These are phyloP conservation scores for Phytophthora rubi DNA, from an alignment of 352 stramenopile genomes.

Conservation along the genomic window DNA sequence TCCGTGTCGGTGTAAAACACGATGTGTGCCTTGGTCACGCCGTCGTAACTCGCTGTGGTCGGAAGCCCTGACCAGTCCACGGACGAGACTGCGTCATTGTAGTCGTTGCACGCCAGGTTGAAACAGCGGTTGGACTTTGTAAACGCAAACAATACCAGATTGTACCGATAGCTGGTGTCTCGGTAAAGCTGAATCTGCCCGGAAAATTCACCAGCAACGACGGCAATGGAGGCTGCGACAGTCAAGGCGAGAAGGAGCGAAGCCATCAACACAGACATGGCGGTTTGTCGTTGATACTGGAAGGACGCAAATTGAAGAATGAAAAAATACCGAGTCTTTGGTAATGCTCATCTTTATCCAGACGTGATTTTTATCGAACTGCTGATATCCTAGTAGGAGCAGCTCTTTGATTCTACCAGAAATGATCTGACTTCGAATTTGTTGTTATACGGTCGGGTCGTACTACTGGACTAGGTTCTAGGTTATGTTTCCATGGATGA, in stretches of 20 bases:
- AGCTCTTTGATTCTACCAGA: not conserved
- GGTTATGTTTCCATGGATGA: not conserved
- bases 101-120: constrained; percentile 18
- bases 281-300: not conserved
- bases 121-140: constrained; percentile 25
- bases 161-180: constrained; percentile 19
- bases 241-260: not conserved
- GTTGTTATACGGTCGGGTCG: not conserved
- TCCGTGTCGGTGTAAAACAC: constrained; percentile 19
- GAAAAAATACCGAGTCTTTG: not conserved
- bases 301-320: constrained; percentile 1
- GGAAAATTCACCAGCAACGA: constrained; percentile 1
- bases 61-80: constrained; percentile 28
- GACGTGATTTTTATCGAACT: not conserved
- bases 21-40: constrained; percentile 10
- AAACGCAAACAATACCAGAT: constrained; percentile 16
- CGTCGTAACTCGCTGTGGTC: constrained; percentile 1
- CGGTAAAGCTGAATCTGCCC: constrained; percentile 20
- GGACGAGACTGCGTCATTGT: constrained; percentile 24
- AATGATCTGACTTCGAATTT: not conserved
- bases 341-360: not conserved
- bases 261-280: not conserved
- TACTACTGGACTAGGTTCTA: not conserved
- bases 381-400: not conserved
- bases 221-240: not conserved